Evolutionary conservation across 768 basidiomycete genomes (phyloP).

Genomic region (Mycena galericulata): DNA sequence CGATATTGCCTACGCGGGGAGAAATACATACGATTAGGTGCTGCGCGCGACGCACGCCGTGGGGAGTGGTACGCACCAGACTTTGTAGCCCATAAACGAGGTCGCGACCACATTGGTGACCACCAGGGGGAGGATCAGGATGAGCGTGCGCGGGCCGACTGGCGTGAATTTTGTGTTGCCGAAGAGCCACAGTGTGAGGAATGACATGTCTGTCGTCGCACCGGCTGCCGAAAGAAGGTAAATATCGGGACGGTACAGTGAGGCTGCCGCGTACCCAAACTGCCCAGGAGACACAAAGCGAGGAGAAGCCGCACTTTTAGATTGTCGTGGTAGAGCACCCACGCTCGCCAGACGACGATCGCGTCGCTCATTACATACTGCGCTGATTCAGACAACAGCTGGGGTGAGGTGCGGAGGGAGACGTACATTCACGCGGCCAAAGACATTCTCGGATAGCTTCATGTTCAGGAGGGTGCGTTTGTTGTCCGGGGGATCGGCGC

Average conservation of each 20-base stretch:
- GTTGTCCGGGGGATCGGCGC: conserved; percentile 4
- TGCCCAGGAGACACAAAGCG: conserved; percentile 25
- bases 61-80: neutral
- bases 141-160: conserved; percentile 8
- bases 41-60: no score
- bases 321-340: conserved; percentile 34
- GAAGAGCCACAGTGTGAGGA: conserved; percentile 9
- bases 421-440: conserved; percentile 13
- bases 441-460: conserved; percentile 18
- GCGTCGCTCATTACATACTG: conserved; percentile 37
- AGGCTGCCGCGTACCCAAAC: conserved; percentile 18
- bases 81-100: conserved; percentile 4
- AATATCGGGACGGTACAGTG: neutral
- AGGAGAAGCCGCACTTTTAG: conserved; percentile 24
- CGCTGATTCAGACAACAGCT: neutral
- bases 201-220: conserved; percentile 7
- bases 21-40: neutral
- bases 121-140: conserved; percentile 10
- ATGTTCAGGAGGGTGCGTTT: conserved; percentile 10
- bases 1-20: conserved; percentile 13
- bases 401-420: neutral
- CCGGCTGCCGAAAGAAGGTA: conserved; percentile 12
- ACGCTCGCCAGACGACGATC: conserved; percentile 38
- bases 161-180: conserved; percentile 7
- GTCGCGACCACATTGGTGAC: conserved; percentile 16